phyloP scores from a whole-genome alignment of 2,329 filamentous ascomycete genomes.

The Fusarium sterilihyphosum region DNA sequence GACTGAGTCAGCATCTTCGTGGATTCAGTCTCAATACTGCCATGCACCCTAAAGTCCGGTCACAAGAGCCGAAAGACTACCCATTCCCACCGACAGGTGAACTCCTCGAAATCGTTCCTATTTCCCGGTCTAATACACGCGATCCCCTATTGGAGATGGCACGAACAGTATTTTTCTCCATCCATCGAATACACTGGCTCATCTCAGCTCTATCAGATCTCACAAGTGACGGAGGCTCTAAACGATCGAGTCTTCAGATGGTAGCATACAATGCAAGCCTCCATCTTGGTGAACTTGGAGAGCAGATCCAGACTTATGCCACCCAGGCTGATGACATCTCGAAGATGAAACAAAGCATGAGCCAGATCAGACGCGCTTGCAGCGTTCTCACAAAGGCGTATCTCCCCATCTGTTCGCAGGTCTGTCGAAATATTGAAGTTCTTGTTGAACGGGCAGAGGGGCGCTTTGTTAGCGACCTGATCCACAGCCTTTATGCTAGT shows the following conservation, averaged over 20 bases:
- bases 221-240: not conserved
- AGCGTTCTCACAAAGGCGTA: not conserved
- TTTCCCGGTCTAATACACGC: not conserved
- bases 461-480: not conserved
- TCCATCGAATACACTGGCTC: not conserved
- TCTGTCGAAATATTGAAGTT: not conserved
- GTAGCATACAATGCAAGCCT: not conserved
- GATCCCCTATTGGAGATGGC: not conserved
- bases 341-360: not conserved
- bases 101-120: not conserved
- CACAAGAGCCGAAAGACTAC: not conserved
- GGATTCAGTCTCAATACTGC: not conserved
- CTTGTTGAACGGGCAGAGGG: not conserved
- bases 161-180: not conserved
- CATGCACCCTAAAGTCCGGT: not conserved
- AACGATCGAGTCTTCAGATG: not conserved
- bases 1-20: not conserved
- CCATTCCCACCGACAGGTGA: fast-evolving
- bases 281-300: not conserved
- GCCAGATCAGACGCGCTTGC: not conserved
- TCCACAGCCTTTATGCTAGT: not conserved
- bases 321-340: not conserved
- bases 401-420: not conserved
- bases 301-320: not conserved
- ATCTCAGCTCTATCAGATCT: not conserved